Percentiles rank a stretch among this genome's conserved stretches.
Evolutionary conservation across 75 land plant genomes (phyloP).

Genomic region (Gnetum montanum): DNA sequence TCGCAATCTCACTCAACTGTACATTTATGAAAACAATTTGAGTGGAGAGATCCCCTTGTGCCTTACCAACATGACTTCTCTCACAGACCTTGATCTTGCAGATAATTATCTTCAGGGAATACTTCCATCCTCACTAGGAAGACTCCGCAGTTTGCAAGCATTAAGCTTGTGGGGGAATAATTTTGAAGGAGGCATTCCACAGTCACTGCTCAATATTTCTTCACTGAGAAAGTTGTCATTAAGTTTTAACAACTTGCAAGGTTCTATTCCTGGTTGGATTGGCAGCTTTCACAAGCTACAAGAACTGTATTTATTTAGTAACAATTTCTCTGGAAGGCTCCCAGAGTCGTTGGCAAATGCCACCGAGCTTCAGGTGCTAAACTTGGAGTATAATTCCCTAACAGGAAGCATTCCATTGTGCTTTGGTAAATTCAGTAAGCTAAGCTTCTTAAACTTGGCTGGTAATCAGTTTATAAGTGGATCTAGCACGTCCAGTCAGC

Average conservation of each 20-base stretch:
- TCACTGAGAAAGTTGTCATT: too few species aligned
- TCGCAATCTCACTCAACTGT: too few species aligned
- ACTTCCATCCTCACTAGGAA: constrained; percentile 38
- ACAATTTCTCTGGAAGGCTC: constrained; percentile 32
- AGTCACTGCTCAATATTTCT: too few species aligned
- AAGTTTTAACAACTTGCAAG: constrained; percentile 48
- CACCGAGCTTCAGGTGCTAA: constrained; percentile 36
- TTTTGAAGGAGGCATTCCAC: constrained; percentile 52
- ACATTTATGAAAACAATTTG: too few species aligned
- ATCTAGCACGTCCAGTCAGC: too few species aligned
- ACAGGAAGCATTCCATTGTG: constrained; percentile 47
- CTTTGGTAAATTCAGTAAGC: too few species aligned
- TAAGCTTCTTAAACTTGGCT: too few species aligned
- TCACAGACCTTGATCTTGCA: constrained; percentile 65
- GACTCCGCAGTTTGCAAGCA: constrained; percentile 24
- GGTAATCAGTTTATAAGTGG: too few species aligned
- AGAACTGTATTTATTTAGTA: constrained; percentile 43
- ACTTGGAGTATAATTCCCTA: constrained; percentile 46
- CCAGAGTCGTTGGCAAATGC: constrained; percentile 39
- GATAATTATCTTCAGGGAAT: constrained; percentile 56
- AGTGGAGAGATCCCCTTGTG: constrained; percentile 44
- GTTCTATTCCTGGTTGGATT: constrained; percentile 34
- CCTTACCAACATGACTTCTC: constrained; percentile 26
- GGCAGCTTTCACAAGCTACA: constrained; percentile 26
- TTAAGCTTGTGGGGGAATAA: constrained; percentile 57